Conservation (phyloP, 352 stramenopile genomes). For the Globisporangium lucens region DNA sequence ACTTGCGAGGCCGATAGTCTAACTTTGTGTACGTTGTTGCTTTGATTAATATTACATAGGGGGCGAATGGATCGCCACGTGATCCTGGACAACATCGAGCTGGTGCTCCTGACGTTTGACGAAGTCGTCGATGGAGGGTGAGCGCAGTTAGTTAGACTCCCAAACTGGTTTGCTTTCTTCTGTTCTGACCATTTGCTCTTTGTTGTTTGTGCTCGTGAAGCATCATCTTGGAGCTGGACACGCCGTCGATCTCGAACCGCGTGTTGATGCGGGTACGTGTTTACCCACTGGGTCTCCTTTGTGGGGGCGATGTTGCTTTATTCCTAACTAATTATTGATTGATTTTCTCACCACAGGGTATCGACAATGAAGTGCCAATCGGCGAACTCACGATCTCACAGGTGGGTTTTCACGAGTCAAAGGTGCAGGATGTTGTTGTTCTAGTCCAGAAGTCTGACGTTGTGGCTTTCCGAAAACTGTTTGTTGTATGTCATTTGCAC, state of each 20-base stretch:
- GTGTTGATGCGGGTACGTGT: conserved; percentile 87
- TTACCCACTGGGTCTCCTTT: background rate
- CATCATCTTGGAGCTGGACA: conserved; percentile 88
- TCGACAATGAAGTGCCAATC: conserved; percentile 86
- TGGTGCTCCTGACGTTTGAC: conserved; percentile 88
- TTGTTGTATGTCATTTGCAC: background rate
- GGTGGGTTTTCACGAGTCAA: conserved; percentile 22
- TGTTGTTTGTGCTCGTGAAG: conserved; percentile 23
- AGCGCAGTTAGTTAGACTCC: background rate
- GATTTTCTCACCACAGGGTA: conserved; percentile 45
- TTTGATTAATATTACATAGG: conserved; percentile 23
- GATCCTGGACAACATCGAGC: conserved; percentile 90
- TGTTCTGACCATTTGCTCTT: background rate
- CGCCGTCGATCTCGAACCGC: conserved; percentile 86
- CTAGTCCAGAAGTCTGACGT: background rate
- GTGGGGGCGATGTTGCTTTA: background rate
- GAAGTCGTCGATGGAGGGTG: conserved; percentile 90
- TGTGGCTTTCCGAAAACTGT: background rate
- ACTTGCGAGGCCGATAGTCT: background rate
- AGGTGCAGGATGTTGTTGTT: background rate
- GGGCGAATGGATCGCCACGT: conserved; percentile 85
- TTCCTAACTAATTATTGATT: background rate
- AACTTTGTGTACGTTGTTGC: background rate
- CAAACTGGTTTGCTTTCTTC: background rate
- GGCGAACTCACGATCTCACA: conserved; percentile 87